These are phyloP conservation scores for Torrubiellomyces zombiae DNA, from an alignment of 2,329 filamentous ascomycete species.

Conservation along the genomic window DNA sequence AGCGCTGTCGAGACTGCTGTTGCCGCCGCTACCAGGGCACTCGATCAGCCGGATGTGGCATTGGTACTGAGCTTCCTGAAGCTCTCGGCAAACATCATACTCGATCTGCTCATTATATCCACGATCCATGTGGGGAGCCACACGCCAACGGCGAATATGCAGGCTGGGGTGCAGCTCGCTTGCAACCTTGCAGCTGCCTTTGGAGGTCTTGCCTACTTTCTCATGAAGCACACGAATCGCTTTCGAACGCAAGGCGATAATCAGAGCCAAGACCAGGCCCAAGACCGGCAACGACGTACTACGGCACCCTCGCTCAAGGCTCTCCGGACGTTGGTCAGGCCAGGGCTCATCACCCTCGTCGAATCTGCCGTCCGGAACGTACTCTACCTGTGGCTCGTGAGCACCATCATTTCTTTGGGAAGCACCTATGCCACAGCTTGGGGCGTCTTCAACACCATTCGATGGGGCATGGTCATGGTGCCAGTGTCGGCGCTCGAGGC, in stretches of 20 bases:
- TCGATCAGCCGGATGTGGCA: conserved; percentile 55
- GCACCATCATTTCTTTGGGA: conserved; percentile 45
- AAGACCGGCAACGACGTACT: too few relatives aligned
- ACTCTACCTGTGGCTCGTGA: conserved; percentile 55
- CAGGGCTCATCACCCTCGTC: conserved; percentile 40
- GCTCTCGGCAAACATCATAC: conserved; percentile 48
- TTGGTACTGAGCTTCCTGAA: conserved; percentile 47
- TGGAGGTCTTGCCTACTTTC: conserved; percentile 42
- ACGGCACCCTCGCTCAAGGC: conserved; percentile 21
- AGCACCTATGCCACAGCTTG: conserved; percentile 53
- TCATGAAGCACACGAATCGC: conserved; percentile 19
- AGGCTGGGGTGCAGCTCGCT: conserved; percentile 44
- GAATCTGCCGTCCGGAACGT: conserved; percentile 54
- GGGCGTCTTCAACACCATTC: conserved; percentile 58
- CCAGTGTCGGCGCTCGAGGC: conserved; percentile 51
- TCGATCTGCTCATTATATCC: conserved; percentile 51
- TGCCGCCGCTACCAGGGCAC: conserved; percentile 40
- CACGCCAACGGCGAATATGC: conserved; percentile 42
- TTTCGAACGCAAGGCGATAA: background rate
- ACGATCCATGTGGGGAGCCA: conserved; percentile 40
- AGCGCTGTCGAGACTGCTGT: conserved; percentile 48
- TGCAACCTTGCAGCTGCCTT: conserved; percentile 41
- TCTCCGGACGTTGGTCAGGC: conserved; percentile 33
- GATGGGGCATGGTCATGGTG: conserved; percentile 61
- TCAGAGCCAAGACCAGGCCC: background rate